These are phyloP conservation scores for Luffa acutangula DNA, from an alignment of 306 rosid species.

Conservation along the genomic window DNA sequence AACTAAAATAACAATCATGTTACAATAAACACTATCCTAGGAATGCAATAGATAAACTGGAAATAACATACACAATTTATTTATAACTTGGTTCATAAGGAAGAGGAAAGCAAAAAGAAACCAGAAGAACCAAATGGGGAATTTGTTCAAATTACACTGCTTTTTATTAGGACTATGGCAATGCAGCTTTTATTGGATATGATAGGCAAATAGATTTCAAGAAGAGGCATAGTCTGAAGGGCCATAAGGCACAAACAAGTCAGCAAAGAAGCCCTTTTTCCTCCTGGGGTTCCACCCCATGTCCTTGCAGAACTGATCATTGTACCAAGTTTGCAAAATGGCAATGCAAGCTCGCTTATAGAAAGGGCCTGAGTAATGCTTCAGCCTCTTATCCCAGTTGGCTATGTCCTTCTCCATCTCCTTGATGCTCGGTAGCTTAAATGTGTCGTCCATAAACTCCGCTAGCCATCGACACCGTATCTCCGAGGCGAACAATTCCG, in stretches of 20 bases:
- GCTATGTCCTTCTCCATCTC: slow-evolving; percentile 46
- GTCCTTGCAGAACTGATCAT: slow-evolving; percentile 58
- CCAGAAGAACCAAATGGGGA: neutral
- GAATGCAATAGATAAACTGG: neutral
- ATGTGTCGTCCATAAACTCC: slow-evolving; percentile 44
- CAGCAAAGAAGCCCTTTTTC: slow-evolving; percentile 48
- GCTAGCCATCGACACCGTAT: slow-evolving; percentile 60
- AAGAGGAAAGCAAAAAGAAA: neutral
- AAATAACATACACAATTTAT: neutral
- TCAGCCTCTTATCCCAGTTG: slow-evolving; percentile 29
- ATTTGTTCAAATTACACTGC: neutral
- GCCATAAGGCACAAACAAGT: slow-evolving; percentile 51
- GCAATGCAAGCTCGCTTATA: slow-evolving; percentile 37
- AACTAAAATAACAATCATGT: neutral
- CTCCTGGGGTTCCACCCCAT: slow-evolving; percentile 57
- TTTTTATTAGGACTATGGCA: no score
- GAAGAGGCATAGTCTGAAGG: slow-evolving; percentile 40
- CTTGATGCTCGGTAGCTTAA: slow-evolving; percentile 41
- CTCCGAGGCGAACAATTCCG: slow-evolving; percentile 48
- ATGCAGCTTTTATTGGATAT: neutral
- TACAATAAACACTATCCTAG: no score
- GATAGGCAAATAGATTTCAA: neutral
- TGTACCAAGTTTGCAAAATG: slow-evolving; percentile 39
- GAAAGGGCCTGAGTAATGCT: slow-evolving; percentile 24
- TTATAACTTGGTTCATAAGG: neutral